A percentile compares a stretch with the other conserved stretches of the same genome.
These are phyloP conservation scores for Candida mesenterica DNA, from an alignment of 1,139 yeast species.

Conservation along the genomic window DNA sequence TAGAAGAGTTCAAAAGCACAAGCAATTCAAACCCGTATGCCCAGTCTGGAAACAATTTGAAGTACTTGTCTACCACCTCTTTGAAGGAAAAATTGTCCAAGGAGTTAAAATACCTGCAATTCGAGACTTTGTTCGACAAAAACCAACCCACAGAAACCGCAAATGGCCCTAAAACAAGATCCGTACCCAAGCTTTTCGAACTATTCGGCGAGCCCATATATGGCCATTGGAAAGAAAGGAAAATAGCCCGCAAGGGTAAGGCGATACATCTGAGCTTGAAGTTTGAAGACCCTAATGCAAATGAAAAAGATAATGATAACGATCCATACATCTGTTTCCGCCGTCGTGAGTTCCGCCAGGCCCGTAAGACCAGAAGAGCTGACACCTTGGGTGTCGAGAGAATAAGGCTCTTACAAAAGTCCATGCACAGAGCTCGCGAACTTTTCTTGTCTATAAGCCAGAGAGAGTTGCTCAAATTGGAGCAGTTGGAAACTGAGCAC, in stretches of 20 bases:
- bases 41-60: conserved; percentile 28
- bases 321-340: conserved; percentile 97
- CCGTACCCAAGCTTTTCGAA: conserved; percentile 54
- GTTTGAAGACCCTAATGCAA: conserved; percentile 75
- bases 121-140: conserved; percentile 53
- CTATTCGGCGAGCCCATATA: conserved; percentile 68
- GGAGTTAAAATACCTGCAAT: conserved; percentile 39
- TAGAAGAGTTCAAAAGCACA: conserved; percentile 35
- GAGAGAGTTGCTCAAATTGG: conserved; percentile 65
- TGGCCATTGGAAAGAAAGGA: conserved; percentile 78
- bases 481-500: conserved; percentile 56
- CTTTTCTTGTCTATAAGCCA: conserved; percentile 69
- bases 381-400: conserved; percentile 90
- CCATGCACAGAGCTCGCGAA: conserved; percentile 74
- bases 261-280: conserved; percentile 71
- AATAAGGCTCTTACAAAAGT: conserved; percentile 68
- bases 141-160: conserved; percentile 20
- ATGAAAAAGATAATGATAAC: conserved; percentile 81
- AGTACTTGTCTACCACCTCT: conserved; percentile 37
- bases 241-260: conserved; percentile 68
- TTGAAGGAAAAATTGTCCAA: conserved; percentile 41
- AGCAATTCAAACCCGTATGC: conserved; percentile 29
- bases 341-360: conserved; percentile 92
- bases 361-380: conserved; percentile 93
- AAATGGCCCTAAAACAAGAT: conserved; percentile 31